Conservation (phyloP, 2,329 filamentous ascomycete genomes). For the Cercospora canescens region DNA sequence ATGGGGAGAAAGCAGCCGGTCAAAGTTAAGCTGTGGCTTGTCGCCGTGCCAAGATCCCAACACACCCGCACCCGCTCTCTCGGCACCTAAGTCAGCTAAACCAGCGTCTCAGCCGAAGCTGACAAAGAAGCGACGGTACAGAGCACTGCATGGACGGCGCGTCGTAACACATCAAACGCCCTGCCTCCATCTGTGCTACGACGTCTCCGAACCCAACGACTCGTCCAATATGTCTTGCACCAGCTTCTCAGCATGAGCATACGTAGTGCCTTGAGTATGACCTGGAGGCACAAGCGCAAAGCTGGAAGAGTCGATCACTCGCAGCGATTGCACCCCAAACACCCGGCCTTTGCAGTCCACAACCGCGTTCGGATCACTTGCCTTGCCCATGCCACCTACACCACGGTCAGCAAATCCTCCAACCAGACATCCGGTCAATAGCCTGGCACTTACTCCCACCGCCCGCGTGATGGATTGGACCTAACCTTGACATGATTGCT, state of each 20-base stretch:
- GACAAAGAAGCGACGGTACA: not conserved
- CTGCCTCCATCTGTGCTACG: not conserved
- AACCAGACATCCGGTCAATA: not conserved
- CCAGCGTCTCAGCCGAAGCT: not conserved
- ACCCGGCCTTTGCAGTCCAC: conserved; percentile 42
- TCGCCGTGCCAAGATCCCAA: not conserved
- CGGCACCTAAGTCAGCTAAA: too few relatives aligned
- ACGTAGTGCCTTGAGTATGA: conserved; percentile 32
- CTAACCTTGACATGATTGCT: conserved; percentile 26
- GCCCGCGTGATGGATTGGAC: conserved; percentile 20
- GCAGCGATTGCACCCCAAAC: conserved; percentile 38
- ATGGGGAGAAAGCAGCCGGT: not conserved
- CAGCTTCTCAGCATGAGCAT: conserved; percentile 24
- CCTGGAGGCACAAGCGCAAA: conserved; percentile 40
- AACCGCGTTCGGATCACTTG: conserved; percentile 36
- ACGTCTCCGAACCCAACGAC: not conserved
- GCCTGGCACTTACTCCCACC: not conserved
- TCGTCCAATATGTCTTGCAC: conserved; percentile 19
- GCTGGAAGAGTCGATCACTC: conserved; percentile 41
- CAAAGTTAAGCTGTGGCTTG: not conserved
- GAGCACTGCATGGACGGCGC: not conserved
- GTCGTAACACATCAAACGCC: not conserved
- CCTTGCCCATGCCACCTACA: conserved; percentile 28
- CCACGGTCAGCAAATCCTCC: not conserved
- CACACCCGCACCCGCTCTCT: too few relatives aligned